Conservation (phyloP, 2,329 filamentous ascomycete genomes). For the Fusarium mexicanum region DNA sequence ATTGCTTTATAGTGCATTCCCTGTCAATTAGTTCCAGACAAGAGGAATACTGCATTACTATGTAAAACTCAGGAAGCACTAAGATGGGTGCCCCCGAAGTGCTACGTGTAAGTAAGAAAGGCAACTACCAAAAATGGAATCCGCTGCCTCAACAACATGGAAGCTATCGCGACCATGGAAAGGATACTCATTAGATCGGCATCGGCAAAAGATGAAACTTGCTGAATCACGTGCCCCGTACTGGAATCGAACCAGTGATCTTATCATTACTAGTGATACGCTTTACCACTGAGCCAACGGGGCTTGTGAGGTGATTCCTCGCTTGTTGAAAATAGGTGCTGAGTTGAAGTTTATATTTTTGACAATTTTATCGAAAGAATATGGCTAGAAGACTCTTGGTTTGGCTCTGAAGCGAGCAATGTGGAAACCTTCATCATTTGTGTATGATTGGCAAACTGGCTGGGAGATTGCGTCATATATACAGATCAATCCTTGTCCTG, state of each 20-base stretch:
- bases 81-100: background rate
- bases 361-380: fast-evolving
- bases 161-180: background rate
- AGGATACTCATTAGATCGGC: background rate
- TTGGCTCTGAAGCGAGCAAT: background rate
- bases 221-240: slow-evolving; percentile 26
- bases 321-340: fast-evolving
- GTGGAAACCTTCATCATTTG: background rate
- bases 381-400: background rate
- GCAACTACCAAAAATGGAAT: background rate
- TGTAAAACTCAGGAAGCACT: background rate
- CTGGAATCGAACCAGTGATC: slow-evolving; percentile 40
- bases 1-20: background rate
- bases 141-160: background rate
- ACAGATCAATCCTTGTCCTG: background rate
- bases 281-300: slow-evolving; percentile 42
- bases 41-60: fast-evolving
- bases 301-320: slow-evolving; percentile 30
- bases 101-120: background rate
- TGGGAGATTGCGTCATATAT: background rate
- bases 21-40: fast-evolving
- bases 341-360: background rate
- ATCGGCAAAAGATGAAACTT: background rate
- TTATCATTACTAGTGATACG: slow-evolving; percentile 42
- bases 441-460: background rate